Percentiles rank a stretch among this genome's conserved stretches.
Evolutionary conservation across 2,329 filamentous ascomycete genomes (phyloP).

Genomic region (Berkeleyomyces rouxiae): DNA sequence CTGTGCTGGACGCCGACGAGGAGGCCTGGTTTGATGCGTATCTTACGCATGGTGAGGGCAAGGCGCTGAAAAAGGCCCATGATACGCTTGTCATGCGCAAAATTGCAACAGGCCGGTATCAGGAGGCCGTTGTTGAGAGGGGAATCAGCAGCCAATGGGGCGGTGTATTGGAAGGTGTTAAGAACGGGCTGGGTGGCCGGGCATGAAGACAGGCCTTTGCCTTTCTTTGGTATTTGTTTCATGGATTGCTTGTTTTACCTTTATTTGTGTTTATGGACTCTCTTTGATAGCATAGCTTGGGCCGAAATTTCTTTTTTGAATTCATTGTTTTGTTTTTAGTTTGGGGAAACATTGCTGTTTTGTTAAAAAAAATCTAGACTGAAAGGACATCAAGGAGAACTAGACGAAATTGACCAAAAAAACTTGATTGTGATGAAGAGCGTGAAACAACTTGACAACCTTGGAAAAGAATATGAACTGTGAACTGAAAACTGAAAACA

Average conservation of each 20-base stretch:
- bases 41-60: slow-evolving; percentile 47
- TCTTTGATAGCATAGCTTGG: neutral
- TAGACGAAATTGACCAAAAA: neutral
- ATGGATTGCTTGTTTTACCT: neutral
- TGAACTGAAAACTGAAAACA: neutral
- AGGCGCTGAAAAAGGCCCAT: slow-evolving; percentile 45
- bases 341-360: neutral
- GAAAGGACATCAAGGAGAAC: neutral
- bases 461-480: neutral
- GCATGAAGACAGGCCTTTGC: neutral
- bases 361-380: neutral
- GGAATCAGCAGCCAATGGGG: slow-evolving; percentile 30
- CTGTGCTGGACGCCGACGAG: slow-evolving; percentile 55
- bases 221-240: neutral
- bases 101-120: slow-evolving; percentile 47
- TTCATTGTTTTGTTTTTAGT: neutral
- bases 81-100: slow-evolving; percentile 61
- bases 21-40: slow-evolving; percentile 59
- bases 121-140: slow-evolving; percentile 30
- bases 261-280: neutral
- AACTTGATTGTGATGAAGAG: neutral
- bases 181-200: slow-evolving; percentile 23
- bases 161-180: slow-evolving; percentile 34
- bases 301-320: neutral
- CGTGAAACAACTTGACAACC: neutral